Base-by-base conservation (phyloP, 805 yeast species). In the Yarrowia deformans region DNA sequence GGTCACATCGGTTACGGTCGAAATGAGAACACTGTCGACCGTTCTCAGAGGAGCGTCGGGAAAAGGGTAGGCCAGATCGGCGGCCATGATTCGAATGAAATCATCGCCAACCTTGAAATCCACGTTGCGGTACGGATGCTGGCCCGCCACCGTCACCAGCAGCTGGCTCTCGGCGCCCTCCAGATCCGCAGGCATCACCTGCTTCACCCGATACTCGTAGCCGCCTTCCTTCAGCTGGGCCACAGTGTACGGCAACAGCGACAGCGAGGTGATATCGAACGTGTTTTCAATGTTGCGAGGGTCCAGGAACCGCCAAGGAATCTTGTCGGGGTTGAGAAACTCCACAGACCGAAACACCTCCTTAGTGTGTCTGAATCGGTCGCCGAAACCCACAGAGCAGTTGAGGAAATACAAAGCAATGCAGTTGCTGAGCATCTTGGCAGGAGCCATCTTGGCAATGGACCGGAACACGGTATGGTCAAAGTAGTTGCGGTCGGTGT, bases 361-460 rank as follows among this genome's bases (percentile, higher is more conserved):
- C 72, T 45, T 73, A 70, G 29, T 70, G 72, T 64, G 77, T 74
- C 70, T 78, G 68, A 73, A 34, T 14, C 71, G 13, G 56, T 71
- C 39, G 72, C 71, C 72, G 74, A 81, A 64, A 12, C 55, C 39
- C 14, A 37, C 69, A 66, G 82, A 68, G 3, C 80, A 77, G 70
- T 84, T 84, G 71, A 78, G 80, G 76, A 84, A 86, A 74, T 84
- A 87, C 13, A 85, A 75, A 3, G 85, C 80, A 19, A 79, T 77
- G 76, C 93, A 87, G 72, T 87, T 89, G 34, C 74, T 74, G 58
- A 81, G 78, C 73, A 85, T 83, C 49, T 81, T 82, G 2, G 81
- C 82, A 0, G 93, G 90, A 0, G 87, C 81, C 69, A 86, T 77
- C 19, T 78, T 78, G 13, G 79, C 77, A 12, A 87, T 72, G 8